Evolutionary conservation across 2,329 filamentous ascomycete genomes (phyloP), one percentile per base, ranked within the genome.

Genomic region (Ophiostoma sp.): DNA sequence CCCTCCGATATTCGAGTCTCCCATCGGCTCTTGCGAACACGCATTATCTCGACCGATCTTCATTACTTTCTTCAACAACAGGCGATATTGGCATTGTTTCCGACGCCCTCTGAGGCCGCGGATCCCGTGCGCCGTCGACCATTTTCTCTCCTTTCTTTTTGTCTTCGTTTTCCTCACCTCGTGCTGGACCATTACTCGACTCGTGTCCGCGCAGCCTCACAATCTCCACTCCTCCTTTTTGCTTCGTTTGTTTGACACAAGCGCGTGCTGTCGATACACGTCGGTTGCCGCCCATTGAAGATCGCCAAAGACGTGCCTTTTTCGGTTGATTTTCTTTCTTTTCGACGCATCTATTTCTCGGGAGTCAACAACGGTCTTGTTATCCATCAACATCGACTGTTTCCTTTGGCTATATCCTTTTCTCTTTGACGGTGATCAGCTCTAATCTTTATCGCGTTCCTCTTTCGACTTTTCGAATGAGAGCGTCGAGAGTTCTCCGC

Each of bases 51-150:
- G 69, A 73, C 52, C n/a, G 39, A 17, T 45, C 15, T 45, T 33
- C 42, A 28, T 59, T 70, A 48, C n/a, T 61, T 71, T 74, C 71
- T 39, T 69, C 50, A 61, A 61, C 50, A 22, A 45, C 50, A 42
- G 31, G 17, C 61, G 48, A 55, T 71, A 57, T 70, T 61, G 69
- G 36, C 69, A 63, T 42, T 57, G 64, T 50, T 52, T 45, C 61
- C 71, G 61, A 73, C 71, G 61, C 74, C 69, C 61, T 31, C 50
- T 69, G 61, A 75, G 66, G 63, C 71, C 72, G 73, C 70, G 73
- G 73, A 70, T 74, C 59, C 73, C 73, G 73, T 74, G 73, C 70
- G 73, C 73, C 73, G 73, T 64, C 73, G 36, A 72, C 64, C 57
- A 9, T 3, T 36, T 68, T 28, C 55, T n/a, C 31, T 68, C 61